Evolutionary conservation across 2,329 filamentous ascomycete genomes (phyloP), one percentile per base, ranked within the genome.

Genomic region (Nectriaceae sp.): DNA sequence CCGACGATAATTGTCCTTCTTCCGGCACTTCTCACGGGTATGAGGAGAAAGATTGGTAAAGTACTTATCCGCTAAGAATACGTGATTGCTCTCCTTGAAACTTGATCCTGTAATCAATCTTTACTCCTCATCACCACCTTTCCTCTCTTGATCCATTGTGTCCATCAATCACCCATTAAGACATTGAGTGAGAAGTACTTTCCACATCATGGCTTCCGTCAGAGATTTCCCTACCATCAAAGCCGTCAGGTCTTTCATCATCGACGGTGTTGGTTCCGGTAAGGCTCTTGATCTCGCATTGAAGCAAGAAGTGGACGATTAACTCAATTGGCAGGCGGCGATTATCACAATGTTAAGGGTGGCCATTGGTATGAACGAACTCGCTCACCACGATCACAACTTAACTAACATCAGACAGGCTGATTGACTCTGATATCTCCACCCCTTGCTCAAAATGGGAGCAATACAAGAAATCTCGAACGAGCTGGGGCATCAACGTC

Each of bases 401-500:
- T 47, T 54, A n/a, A 50, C 42, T n/a, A 26, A 29, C 29, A 44
- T 13, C 15, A 33, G 41, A 75, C 70, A 96, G 91, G 92, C 77
- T 97, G 60, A 88, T 97, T 56, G 92, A 96, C 72, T 88, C 87
- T 53, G 86, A 92, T 59, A 97, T 97, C 66, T 91, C 92, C 2
- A 97, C 91, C 1, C 92, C 92, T 5, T 95, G 92, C 81, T 93
- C 90, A 42, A 82, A 84, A 70, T 96, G 92, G 82, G 89, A 94
- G 56, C 77, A 92, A 60, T 97, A 96, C 71, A 85, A 91, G 57
- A 83, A 86, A 52, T 96, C 91, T 31, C 81, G 92, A 60, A 96
- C 91, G 11, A 91, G 86, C 68, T 97, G 90, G 89, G 92, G 92
- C 31, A 97, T 97, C 78, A 97, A 97, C 62, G 91, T 96, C 6